These are phyloP conservation scores for Verticillium albo-atrum DNA, from an alignment of 2,329 filamentous ascomycete genomes.

Conservation along the genomic window DNA sequence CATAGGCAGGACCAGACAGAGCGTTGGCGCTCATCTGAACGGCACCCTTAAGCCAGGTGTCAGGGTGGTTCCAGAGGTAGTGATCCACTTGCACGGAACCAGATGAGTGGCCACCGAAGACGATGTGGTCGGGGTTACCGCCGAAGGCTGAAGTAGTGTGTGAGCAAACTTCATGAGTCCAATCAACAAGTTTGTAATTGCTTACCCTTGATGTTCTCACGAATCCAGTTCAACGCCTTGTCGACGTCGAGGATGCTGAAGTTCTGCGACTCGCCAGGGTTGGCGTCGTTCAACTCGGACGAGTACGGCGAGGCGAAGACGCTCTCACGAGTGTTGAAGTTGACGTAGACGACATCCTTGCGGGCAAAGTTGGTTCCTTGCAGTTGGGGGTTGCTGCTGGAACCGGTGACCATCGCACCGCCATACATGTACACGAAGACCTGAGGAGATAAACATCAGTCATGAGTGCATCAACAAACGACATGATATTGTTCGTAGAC, in stretches of 20 bases:
- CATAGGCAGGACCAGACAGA: slow-evolving; percentile 32
- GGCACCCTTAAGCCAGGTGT: slow-evolving; percentile 29
- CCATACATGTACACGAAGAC: slow-evolving; percentile 41
- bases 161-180: neutral
- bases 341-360: slow-evolving; percentile 30
- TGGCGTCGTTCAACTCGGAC: slow-evolving; percentile 24
- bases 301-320: slow-evolving; percentile 40
- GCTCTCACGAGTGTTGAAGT: slow-evolving; percentile 35
- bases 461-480: neutral
- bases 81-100: slow-evolving; percentile 33
- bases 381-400: slow-evolving; percentile 32
- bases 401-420: slow-evolving; percentile 35
- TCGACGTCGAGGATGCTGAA: slow-evolving; percentile 31
- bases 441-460: slow-evolving; percentile 5
- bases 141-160: slow-evolving; percentile 28
- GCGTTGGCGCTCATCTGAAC: slow-evolving; percentile 38
- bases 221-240: slow-evolving; percentile 32
- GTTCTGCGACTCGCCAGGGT: slow-evolving; percentile 18
- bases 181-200: neutral
- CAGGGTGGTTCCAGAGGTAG: slow-evolving; percentile 35
- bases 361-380: slow-evolving; percentile 30
- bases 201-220: slow-evolving; percentile 27
- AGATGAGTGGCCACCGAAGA: slow-evolving; percentile 37
- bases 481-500: slow-evolving; percentile 3
- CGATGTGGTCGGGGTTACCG: slow-evolving; percentile 37